phyloP scores from a whole-genome alignment of 2,329 filamentous ascomycete genomes.

The Huntiella decipiens region DNA sequence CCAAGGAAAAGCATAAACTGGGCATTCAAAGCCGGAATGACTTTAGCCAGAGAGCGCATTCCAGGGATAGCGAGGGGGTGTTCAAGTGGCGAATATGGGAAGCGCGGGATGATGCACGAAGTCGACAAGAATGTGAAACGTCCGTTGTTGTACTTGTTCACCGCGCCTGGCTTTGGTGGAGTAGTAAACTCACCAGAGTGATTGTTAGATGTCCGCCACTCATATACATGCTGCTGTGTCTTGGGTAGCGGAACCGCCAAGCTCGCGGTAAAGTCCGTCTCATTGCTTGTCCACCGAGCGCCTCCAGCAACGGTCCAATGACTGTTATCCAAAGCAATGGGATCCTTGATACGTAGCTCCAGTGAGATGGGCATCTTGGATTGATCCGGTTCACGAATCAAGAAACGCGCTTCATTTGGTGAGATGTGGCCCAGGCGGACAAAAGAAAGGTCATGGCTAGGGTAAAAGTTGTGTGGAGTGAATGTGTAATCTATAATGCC shows the following conservation, averaged over 20 bases:
- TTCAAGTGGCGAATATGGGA: conserved; percentile 72
- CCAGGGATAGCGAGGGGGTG: conserved; percentile 71
- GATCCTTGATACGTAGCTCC: conserved; percentile 39
- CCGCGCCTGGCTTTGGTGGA: conserved; percentile 49
- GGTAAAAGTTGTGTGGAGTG: conserved; percentile 49
- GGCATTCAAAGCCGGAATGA: conserved; percentile 50
- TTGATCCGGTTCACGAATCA: conserved; percentile 69
- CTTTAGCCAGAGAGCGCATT: conserved; percentile 54
- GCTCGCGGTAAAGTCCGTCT: conserved; percentile 65
- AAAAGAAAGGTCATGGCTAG: conserved; percentile 61
- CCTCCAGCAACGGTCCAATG: conserved; percentile 49
- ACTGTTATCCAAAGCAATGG: conserved; percentile 32
- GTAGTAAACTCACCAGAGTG: conserved; percentile 66
- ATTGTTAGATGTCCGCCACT: conserved; percentile 75
- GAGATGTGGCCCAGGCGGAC: conserved; percentile 78
- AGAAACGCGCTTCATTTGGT: conserved; percentile 54
- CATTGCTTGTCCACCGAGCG: conserved; percentile 46
- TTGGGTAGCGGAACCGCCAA: conserved; percentile 46
- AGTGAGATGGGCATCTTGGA: conserved; percentile 57
- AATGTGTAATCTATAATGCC: conserved; percentile 64
- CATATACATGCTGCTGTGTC: conserved; percentile 54
- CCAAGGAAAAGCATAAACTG: conserved; percentile 71
- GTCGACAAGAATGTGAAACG: conserved; percentile 82
- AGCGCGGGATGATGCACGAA: conserved; percentile 70
- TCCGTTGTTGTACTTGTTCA: conserved; percentile 39